Evolutionary conservation across 1,139 yeast genomes (phyloP).

Genomic region (Suhomyces kunorum): DNA sequence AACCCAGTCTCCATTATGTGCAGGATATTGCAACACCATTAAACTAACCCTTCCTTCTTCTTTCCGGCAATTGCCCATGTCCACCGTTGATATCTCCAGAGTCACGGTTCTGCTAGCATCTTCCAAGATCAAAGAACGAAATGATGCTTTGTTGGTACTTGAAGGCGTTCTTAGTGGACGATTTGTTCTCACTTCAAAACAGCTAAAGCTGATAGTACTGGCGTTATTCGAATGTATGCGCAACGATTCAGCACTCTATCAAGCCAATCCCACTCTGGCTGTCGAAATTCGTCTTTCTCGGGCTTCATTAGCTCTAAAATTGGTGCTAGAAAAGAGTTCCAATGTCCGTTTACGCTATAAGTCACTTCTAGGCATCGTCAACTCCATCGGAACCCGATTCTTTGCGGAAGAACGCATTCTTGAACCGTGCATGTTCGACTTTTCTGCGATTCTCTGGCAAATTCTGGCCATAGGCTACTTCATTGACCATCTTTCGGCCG

Average conservation of each 20-base stretch:
- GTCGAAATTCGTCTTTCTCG: slow-evolving; percentile 43
- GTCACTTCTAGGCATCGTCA: slow-evolving; percentile 30
- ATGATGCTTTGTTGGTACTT: slow-evolving; percentile 48
- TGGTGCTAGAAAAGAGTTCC: slow-evolving; percentile 28
- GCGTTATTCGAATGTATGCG: slow-evolving; percentile 44
- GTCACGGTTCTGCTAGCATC: slow-evolving; percentile 34
- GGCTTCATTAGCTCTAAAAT: slow-evolving; percentile 41
- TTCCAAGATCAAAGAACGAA: slow-evolving; percentile 53
- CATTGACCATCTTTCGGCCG: slow-evolving; percentile 38
- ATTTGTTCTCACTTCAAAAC: slow-evolving; percentile 24
- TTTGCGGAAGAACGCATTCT: slow-evolving; percentile 20
- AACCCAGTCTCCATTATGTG: too few relatives aligned
- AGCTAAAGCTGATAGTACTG: slow-evolving; percentile 31
- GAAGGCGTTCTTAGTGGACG: slow-evolving; percentile 32
- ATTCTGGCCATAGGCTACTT: slow-evolving; percentile 36
- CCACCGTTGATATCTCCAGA: slow-evolving; percentile 25
- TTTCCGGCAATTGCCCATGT: too few relatives aligned
- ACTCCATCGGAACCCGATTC: slow-evolving; percentile 24
- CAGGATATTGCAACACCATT: slow-evolving; percentile 5
- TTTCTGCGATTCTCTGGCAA: slow-evolving; percentile 29
- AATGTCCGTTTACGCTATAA: slow-evolving; percentile 32
- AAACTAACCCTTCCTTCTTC: too few relatives aligned
- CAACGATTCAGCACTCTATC: slow-evolving; percentile 40
- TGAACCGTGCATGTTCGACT: slow-evolving; percentile 39
- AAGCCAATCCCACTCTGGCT: slow-evolving; percentile 29